phyloP scores from a whole-genome alignment of 1,139 yeast genomes.

The Pneumocystis canis region DNA sequence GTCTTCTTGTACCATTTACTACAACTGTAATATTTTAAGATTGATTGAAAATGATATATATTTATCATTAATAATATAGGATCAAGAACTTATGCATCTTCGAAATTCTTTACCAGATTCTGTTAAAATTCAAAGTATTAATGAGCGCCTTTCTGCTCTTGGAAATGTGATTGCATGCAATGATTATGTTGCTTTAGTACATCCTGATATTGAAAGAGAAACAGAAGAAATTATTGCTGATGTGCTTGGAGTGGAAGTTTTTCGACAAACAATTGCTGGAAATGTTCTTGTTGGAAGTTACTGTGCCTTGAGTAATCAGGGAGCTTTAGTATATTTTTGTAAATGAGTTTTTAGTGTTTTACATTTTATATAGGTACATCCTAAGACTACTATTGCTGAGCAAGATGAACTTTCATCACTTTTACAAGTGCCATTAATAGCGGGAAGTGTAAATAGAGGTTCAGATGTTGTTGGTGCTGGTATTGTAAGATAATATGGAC shows the following conservation, averaged over 20 bases:
- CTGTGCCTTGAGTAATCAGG: constrained; percentile 89
- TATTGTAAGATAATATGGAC: background rate
- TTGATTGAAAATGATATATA: background rate
- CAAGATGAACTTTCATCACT: constrained; percentile 94
- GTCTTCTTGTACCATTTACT: constrained; percentile 89
- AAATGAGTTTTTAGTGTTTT: background rate
- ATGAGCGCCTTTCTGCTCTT: constrained; percentile 88
- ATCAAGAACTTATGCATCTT: constrained; percentile 93
- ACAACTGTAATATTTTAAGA: constrained; percentile 38
- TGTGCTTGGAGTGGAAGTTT: constrained; percentile 97
- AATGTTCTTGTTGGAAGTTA: constrained; percentile 95
- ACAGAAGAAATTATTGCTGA: constrained; percentile 98
- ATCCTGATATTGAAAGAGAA: constrained; percentile 97
- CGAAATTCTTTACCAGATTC: constrained; percentile 95
- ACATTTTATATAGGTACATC: constrained; percentile 35
- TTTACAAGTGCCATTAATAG: constrained; percentile 92
- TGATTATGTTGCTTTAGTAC: constrained; percentile 96
- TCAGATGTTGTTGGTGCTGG: constrained; percentile 7
- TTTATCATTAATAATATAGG: constrained; percentile 23
- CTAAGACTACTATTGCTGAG: constrained; percentile 92
- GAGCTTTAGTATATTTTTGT: constrained; percentile 55
- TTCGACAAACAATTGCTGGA: constrained; percentile 97
- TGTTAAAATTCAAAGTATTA: constrained; percentile 93
- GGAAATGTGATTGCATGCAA: constrained; percentile 98
- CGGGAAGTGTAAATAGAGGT: constrained; percentile 98